Percentiles rank a stretch among this genome's conserved stretches.
These are phyloP conservation scores for Teratosphaeria viscida DNA, from an alignment of 2,329 filamentous ascomycete genomes.

Conservation along the genomic window DNA sequence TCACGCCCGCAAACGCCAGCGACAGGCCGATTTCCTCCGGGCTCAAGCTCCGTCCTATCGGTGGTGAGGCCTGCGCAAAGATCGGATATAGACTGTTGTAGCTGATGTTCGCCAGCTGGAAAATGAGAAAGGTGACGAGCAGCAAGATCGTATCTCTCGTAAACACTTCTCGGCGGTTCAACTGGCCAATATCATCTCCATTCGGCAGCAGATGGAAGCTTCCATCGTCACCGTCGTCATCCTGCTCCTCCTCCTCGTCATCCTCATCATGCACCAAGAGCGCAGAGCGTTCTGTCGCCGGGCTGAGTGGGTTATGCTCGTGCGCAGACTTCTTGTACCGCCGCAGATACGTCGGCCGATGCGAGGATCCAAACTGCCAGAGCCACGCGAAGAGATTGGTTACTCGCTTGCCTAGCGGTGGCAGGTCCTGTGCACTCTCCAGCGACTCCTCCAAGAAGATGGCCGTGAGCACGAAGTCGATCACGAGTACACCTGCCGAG, in stretches of 20 bases:
- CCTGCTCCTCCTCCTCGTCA: constrained; percentile 11
- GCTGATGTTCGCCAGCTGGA: constrained; percentile 86
- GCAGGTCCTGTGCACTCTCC: constrained; percentile 53
- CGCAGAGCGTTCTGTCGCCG: constrained; percentile 7
- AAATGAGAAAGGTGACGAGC: constrained; percentile 78
- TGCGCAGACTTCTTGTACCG: constrained; percentile 11
- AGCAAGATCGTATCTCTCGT: constrained; percentile 75
- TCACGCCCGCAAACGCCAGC: constrained; percentile 69
- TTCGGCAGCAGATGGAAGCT: constrained; percentile 26
- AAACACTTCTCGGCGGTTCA: constrained; percentile 51
- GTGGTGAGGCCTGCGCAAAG: constrained; percentile 66
- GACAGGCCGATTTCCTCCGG: constrained; percentile 77
- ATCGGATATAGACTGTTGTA: constrained; percentile 95
- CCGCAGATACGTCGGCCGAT: constrained; percentile 50
- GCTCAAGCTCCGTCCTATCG: constrained; percentile 64
- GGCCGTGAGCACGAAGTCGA: constrained; percentile 64
- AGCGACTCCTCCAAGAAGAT: constrained; percentile 81
- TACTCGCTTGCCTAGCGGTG: constrained; percentile 49
- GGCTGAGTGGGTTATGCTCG: constrained; percentile 2
- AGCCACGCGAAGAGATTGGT: constrained; percentile 54
- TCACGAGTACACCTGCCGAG: constrained; percentile 57
- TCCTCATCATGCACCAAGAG: constrained; percentile 6
- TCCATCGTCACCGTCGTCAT: constrained; percentile 22
- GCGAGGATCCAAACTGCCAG: constrained; percentile 56
- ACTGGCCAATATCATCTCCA: constrained; percentile 31